Percentiles rank a stretch among this genome's conserved stretches.
Evolutionary conservation across 2,329 filamentous ascomycete genomes (phyloP).

Genomic region (Penicillium sp.): DNA sequence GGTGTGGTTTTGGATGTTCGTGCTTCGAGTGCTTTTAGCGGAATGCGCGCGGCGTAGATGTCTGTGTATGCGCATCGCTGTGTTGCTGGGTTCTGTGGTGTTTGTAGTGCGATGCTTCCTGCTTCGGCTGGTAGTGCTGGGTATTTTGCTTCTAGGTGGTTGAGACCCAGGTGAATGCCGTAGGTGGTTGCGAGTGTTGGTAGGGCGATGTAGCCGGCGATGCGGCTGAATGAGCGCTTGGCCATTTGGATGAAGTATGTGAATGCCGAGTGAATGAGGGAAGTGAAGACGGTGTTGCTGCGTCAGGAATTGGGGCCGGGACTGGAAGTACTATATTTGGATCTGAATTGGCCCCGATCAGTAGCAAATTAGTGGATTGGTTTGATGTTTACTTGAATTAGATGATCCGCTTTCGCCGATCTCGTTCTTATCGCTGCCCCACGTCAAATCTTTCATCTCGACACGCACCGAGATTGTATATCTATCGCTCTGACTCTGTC

Average conservation of each 20-base stretch:
- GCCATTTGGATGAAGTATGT: constrained; percentile 6
- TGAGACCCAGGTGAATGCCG: constrained; percentile 19
- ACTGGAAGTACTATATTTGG: no score
- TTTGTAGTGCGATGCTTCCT: constrained; percentile 18
- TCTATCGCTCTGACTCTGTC: constrained; percentile 21
- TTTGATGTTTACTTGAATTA: no score
- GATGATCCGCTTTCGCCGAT: no score
- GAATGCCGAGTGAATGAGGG: no score
- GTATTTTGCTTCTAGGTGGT: constrained; percentile 24
- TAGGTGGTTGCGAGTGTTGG: constrained; percentile 15
- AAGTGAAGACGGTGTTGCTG: constrained; percentile 8
- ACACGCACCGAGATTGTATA: no score
- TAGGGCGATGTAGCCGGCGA: constrained; percentile 9
- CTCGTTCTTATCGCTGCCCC: constrained; percentile 6
- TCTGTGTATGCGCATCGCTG: constrained; percentile 25
- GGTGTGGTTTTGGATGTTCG: constrained; percentile 1
- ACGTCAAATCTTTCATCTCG: neutral
- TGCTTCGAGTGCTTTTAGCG: constrained; percentile 12
- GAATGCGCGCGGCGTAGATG: constrained; percentile 23
- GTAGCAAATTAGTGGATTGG: neutral
- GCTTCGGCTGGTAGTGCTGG: constrained; percentile 15
- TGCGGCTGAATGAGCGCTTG: constrained; percentile 1
- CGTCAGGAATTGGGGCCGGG: no score
- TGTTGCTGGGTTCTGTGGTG: constrained; percentile 10
- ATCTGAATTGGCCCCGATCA: neutral